Conservation (phyloP, 257 asterid species). For the Dorcoceras hygrometricum region DNA sequence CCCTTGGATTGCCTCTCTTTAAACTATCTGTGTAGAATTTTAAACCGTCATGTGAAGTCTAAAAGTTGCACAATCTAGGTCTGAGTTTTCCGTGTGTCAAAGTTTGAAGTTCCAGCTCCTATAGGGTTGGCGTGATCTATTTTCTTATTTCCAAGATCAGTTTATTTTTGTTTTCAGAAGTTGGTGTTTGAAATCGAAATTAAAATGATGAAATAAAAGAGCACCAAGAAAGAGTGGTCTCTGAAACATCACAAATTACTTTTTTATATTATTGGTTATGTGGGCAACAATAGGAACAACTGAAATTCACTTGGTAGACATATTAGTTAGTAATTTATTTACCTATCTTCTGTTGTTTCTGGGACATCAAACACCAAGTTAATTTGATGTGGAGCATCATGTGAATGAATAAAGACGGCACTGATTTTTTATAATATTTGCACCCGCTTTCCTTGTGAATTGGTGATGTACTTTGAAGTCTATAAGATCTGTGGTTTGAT, state of each 20-base stretch:
- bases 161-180: not conserved
- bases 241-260: not conserved
- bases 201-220: not conserved
- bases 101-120: not conserved
- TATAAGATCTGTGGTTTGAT: constrained; percentile 2
- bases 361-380: not conserved
- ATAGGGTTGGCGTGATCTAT: not conserved
- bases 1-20: not conserved
- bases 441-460: not conserved
- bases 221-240: not conserved
- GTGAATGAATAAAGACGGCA: not conserved
- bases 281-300: not conserved
- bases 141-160: not conserved
- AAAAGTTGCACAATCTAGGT: not conserved
- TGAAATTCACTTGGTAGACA: not conserved
- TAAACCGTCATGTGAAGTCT: not conserved
- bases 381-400: not conserved
- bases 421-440: not conserved
- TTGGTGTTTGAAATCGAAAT: not conserved
- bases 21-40: not conserved
- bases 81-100: not conserved
- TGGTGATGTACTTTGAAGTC: constrained; percentile 6
- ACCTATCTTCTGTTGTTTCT: not conserved
- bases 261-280: not conserved
- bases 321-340: not conserved